Evolutionary conservation across 2,329 filamentous ascomycete species (phyloP), one percentile per base, ranked within the genome.

Genomic region (Lasiodiplodia citricola): DNA sequence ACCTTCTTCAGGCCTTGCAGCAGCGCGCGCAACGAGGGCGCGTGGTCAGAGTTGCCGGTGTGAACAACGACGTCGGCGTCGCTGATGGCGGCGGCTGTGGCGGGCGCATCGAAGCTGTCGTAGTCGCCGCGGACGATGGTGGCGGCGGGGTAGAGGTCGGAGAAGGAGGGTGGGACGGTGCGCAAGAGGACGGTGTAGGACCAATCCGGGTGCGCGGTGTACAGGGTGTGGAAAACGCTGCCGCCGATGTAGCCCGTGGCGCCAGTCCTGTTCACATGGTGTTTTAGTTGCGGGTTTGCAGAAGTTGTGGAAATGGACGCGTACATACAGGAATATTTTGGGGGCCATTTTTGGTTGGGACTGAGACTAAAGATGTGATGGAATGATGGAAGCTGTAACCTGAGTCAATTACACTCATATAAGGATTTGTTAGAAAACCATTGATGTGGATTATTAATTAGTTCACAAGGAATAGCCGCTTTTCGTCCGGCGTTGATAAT

Each of bases 1-100:
- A 44, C 38, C 38, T 44, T 31, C 23, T 35, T 62, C 4, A 86
- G 86, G 0, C 76, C 73, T 2, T 86, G 79, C 23, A 88, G 83
- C 18, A 87, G 84, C 10, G 78, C 77, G 11, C 78, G 69, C 21
- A 73, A 73, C 21, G 71, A 62, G 44, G 72, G 25, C 2, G 13
- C 70, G 68, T 79, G 77, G 68, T 79, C 76, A 0, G 74, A 74
- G 68, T 75, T 63, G 37, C 75, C 74, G 65, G 71, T 72, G 69
- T 75, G 37, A 14, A 44, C 74, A 14, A 69, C 68, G 37, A 67
- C 47, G 50, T 64, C 66, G 50, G 68, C 68, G 21, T 11, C 57
- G 18, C 18, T 5, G 18, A 47, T 47, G 6, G 41, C 38, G 16
- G 68, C 51, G 18, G 54, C 65, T 41, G 52, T 25, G 28, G 41